Percentiles rank a stretch among this genome's conserved stretches.
Conservation (phyloP, 31 red algal genomes). For the Odonthalia washingtoniensis region DNA sequence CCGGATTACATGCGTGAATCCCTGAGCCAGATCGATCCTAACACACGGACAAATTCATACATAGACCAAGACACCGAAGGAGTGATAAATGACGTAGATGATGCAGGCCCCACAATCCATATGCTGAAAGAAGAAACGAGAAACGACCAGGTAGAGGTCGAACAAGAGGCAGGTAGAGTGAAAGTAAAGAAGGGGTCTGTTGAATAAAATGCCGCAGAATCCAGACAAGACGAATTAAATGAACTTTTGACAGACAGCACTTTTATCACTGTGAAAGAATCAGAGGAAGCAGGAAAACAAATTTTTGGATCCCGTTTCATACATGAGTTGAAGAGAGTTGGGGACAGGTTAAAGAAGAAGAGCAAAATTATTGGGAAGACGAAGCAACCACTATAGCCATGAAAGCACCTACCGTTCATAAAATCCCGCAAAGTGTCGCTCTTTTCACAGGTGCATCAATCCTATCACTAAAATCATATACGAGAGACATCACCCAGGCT, state of each 20-base stretch:
- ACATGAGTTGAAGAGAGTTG: neutral
- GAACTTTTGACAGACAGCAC: neutral
- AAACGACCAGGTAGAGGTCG: neutral
- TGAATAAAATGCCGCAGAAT: neutral
- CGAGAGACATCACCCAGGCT: neutral
- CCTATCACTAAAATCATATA: neutral
- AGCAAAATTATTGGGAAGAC: conserved; percentile 14
- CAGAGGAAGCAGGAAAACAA: neutral
- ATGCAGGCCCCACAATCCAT: neutral
- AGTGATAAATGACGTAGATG: neutral
- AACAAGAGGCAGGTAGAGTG: neutral
- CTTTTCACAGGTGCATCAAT: neutral
- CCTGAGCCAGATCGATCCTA: neutral
- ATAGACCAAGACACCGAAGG: neutral
- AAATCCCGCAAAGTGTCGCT: neutral
- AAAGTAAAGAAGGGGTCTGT: neutral
- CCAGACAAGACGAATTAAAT: neutral
- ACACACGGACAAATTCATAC: neutral
- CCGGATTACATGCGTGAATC: neutral
- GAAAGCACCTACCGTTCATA: conserved; percentile 1
- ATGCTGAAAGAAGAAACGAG: neutral
- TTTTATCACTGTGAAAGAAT: neutral
- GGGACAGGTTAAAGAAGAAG: too few species aligned
- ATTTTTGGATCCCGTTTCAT: neutral
- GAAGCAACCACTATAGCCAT: conserved; percentile 11